Evolutionary conservation across 225 moss, liverwort and hornwort species (phyloP).

Genomic region (Ulota crispa): DNA sequence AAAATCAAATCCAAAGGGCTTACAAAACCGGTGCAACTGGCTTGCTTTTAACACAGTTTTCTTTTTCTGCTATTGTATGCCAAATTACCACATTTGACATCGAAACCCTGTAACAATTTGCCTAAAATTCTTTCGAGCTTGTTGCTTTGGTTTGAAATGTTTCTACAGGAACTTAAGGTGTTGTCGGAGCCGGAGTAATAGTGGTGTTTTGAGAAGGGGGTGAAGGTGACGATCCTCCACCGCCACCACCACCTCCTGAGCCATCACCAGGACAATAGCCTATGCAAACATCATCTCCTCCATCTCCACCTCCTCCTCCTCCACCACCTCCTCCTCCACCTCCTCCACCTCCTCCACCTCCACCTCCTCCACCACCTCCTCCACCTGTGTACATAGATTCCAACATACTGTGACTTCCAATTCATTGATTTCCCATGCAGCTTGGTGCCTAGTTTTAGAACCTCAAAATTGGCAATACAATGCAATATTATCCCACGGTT

Average conservation of each 20-base stretch:
- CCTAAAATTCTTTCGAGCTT: not conserved
- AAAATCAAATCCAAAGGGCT: not conserved
- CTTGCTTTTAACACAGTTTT: not conserved
- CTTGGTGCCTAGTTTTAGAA: not conserved
- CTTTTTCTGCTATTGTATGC: not conserved
- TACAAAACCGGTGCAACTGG: not conserved
- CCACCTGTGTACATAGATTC: not conserved
- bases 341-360: not conserved
- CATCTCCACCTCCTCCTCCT: not conserved
- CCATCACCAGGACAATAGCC: constrained; percentile 28
- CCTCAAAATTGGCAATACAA: not conserved
- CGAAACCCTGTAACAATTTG: no score
- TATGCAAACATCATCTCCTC: not conserved
- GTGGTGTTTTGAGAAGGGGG: not conserved
- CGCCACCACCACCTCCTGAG: not conserved
- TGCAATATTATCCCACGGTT: not conserved
- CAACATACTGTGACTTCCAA: not conserved
- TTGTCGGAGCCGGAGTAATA: not conserved
- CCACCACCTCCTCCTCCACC: not conserved
- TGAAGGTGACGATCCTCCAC: constrained; percentile 2
- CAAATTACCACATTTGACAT: not conserved
- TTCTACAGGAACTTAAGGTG: not conserved
- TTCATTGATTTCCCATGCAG: not conserved
- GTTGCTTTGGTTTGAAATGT: not conserved
- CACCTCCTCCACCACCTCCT: not conserved